Percentiles rank a stretch among this genome's conserved stretches.
Evolutionary conservation across 192 early-diverging fungal species (phyloP).

Genomic region (Rhizophagus prolifer): DNA sequence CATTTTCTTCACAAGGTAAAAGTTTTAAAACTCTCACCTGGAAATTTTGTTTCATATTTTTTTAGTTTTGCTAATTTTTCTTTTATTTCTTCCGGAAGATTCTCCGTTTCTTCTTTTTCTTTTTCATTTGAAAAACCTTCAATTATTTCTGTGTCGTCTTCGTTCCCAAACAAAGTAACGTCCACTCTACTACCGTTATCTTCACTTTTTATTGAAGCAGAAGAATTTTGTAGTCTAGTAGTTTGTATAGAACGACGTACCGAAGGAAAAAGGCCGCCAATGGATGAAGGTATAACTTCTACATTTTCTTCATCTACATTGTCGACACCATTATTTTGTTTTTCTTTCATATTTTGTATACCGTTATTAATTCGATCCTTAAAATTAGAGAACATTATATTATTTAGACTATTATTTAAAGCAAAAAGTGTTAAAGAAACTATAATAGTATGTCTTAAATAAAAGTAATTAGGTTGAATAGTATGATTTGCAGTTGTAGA

Average conservation of each 20-base stretch:
- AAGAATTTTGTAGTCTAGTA: neutral
- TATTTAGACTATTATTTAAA: neutral
- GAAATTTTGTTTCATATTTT: constrained; percentile 41
- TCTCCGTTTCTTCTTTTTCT: neutral
- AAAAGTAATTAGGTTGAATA: neutral
- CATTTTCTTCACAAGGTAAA: no score
- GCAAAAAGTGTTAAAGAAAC: neutral
- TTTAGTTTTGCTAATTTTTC: constrained; percentile 38
- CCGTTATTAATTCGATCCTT: neutral
- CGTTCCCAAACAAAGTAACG: neutral
- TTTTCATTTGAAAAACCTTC: neutral
- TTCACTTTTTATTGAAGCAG: neutral
- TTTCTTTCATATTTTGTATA: neutral
- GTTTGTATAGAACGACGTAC: neutral
- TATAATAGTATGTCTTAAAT: neutral
- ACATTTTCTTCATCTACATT: neutral
- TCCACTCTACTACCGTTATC: neutral
- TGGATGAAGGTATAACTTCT: neutral
- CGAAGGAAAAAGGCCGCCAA: neutral
- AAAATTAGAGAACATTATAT: neutral
- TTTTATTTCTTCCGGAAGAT: constrained; percentile 30
- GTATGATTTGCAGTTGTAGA: neutral
- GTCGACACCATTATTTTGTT: neutral
- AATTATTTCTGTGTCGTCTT: neutral
- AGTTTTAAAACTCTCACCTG: constrained; percentile 33